Evolutionary conservation across 2,329 filamentous ascomycete species (phyloP), one percentile per base, ranked within the genome.

Genomic region (Salinomyces thailandicus): DNA sequence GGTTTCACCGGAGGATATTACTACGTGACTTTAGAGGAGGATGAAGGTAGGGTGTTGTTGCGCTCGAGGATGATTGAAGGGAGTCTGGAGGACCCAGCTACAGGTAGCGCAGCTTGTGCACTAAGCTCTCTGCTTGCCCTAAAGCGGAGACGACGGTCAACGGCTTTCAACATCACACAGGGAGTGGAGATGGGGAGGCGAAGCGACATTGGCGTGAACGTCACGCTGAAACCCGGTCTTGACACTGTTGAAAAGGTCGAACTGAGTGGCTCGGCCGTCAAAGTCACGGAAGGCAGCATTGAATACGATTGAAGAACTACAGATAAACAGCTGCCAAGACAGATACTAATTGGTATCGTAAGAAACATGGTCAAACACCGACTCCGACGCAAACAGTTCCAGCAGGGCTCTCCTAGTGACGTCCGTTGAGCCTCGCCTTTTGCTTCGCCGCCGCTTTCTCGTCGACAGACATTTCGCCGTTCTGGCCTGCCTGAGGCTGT

Each of bases 51-150:
- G 20, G 17, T 47, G 5, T 46, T 47, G 19, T 49, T 82, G 15
- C 65, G 74, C 35, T 71, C 77, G 7, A 66, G 80, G 33, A 78
- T 84, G 75, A 66, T 82, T 26, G 60, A 62, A 42, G 62, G 61
- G 1, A 45, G 50, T 2, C 14, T 47, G 5, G 69, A 73, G 47
- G 68, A 72, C 50, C 61, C 68, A 5, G 68, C 67, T 1, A 71
- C 68, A 4, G 68, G 69, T 4, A 67, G 62, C 39, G 68, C 66
- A n/a, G 66, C 66, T 31, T 66, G 64, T 43, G 64, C 60, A 19
- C 47, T 71, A 36, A 58, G 58, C 5, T 61, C 58, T 19, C 66
- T 67, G 43, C 50, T 67, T 27, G 62, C 64, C n/a, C 42, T 69
- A 42, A 55, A 58, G 31, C 51, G 19, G 44, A 52, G 20, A 52